Percentiles rank a stretch among this genome's conserved stretches.
phyloP scores from a whole-genome alignment of 352 stramenopile genomes.

The Heterotrichella gracilis region DNA sequence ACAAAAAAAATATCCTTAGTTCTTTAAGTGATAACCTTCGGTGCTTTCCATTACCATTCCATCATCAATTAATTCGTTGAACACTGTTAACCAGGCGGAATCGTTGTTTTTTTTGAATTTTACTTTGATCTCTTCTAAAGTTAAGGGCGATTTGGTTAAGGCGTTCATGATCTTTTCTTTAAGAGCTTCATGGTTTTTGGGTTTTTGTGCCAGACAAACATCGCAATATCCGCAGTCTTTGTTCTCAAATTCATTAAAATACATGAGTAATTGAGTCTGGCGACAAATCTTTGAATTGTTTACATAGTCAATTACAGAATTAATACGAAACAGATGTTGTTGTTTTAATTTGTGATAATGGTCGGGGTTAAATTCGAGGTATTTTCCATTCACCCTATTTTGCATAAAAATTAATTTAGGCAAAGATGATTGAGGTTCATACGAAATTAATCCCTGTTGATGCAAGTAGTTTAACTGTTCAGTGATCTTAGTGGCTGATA shows the following conservation, averaged over 20 bases:
- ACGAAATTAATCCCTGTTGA: not conserved
- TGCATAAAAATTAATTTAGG: conserved; percentile 10
- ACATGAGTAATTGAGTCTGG: not conserved
- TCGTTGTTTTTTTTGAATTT: not conserved
- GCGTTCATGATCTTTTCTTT: not conserved
- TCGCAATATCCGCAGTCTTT: not conserved
- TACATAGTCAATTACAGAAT: not conserved
- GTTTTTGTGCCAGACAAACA: not conserved
- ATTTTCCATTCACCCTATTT: not conserved
- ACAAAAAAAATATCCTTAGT: too few species aligned
- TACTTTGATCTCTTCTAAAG: not conserved
- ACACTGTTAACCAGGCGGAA: not conserved
- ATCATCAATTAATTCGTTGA: not conserved
- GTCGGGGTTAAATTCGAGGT: not conserved
- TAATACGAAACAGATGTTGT: not conserved
- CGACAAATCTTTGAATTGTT: not conserved
- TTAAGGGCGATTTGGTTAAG: not conserved
- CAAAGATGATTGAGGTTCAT: not conserved
- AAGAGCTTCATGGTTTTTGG: not conserved
- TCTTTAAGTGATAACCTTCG: not conserved
- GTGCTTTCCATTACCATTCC: not conserved
- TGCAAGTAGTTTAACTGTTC: not conserved
- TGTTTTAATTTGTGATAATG: not conserved
- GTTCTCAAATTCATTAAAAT: conserved; percentile 3
- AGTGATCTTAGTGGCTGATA: not conserved